A percentile compares a stretch with the other conserved stretches of the same genome.
phyloP scores from a whole-genome alignment of 352 stramenopile genomes.

The Globisporangium heterothallicum region DNA sequence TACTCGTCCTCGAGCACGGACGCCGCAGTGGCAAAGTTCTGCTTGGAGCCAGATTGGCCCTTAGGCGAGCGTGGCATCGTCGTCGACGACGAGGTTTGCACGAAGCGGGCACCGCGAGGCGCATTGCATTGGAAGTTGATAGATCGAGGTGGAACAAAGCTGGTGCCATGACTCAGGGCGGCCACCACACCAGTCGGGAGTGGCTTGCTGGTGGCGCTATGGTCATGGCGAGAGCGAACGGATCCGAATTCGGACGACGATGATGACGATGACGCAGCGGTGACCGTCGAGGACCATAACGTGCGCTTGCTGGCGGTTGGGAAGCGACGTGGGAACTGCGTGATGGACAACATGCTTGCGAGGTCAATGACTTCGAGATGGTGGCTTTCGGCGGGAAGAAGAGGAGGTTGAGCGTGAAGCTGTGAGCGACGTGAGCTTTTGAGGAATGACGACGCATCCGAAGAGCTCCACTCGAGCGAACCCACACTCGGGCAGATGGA shows the following conservation, averaged over 20 bases:
- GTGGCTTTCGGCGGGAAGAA: not conserved
- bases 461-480: not conserved
- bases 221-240: constrained; percentile 10
- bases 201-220: not conserved
- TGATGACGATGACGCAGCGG: constrained; percentile 1
- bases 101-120: constrained; percentile 6
- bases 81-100: constrained; percentile 10
- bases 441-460: not conserved
- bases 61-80: constrained; percentile 8
- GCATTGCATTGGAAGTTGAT: constrained; percentile 1
- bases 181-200: constrained; percentile 9
- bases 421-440: constrained; percentile 5
- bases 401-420: not conserved
- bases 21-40: constrained; percentile 16
- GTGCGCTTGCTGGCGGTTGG: constrained; percentile 63
- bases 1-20: constrained; percentile 26
- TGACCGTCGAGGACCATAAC: constrained; percentile 18
- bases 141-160: not conserved
- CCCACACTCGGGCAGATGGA: no score
- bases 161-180: constrained; percentile 6
- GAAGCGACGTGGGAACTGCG: constrained; percentile 76
- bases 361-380: not conserved
- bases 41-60: constrained; percentile 4
- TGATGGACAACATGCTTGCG: constrained; percentile 67
- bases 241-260: constrained; percentile 2